These are phyloP conservation scores for Curvularia eragrostidis DNA, from an alignment of 2,329 filamentous ascomycete species.

Conservation along the genomic window DNA sequence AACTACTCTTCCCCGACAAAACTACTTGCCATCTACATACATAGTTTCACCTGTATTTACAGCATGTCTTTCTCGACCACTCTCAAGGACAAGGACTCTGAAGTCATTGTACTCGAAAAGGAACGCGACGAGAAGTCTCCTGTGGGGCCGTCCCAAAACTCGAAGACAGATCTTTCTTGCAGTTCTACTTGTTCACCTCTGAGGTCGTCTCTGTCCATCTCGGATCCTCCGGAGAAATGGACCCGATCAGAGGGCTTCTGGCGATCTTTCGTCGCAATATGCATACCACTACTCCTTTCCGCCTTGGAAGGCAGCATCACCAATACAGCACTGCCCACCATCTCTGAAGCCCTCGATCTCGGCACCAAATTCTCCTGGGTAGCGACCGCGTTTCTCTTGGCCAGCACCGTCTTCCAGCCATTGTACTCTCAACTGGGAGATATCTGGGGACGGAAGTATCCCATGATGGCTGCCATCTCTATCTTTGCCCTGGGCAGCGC, in stretches of 20 bases:
- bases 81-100: background rate
- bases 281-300: conserved; percentile 31
- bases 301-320: conserved; percentile 49
- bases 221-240: conserved; percentile 18
- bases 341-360: conserved; percentile 37
- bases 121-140: background rate
- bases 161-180: background rate
- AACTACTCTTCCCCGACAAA: background rate
- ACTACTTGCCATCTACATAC: background rate
- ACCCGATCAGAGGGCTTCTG: conserved; percentile 36
- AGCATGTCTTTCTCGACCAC: background rate
- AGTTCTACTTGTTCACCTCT: conserved; percentile 12
- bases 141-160: background rate
- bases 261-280: conserved; percentile 40
- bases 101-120: background rate
- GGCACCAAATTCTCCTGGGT: conserved; percentile 37
- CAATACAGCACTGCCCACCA: conserved; percentile 53
- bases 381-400: conserved; percentile 38
- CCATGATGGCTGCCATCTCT: conserved; percentile 48
- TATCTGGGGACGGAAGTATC: conserved; percentile 60
- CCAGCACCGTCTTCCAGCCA: conserved; percentile 56
- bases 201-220: conserved; percentile 9
- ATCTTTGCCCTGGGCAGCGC: conserved; percentile 62
- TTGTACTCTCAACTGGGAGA: conserved; percentile 60
- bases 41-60: background rate